Percentiles rank a stretch among this genome's conserved stretches.
Conservation (phyloP, 176 grass and related monocot genomes). For the Oryza officinalis region DNA sequence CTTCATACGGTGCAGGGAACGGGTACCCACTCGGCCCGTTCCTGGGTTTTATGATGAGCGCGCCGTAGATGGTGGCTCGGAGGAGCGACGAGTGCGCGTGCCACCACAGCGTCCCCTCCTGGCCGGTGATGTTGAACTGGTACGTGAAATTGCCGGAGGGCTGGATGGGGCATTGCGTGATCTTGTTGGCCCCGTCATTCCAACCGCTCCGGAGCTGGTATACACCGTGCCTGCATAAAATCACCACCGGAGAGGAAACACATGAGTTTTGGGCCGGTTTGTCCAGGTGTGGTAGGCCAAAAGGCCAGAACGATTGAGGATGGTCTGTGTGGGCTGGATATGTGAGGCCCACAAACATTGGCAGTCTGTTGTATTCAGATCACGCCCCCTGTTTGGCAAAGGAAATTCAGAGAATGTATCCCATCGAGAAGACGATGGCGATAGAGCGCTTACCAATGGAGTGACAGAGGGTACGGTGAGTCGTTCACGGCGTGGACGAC, state of each 20-base stretch:
- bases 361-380: neutral
- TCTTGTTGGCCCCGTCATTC: constrained; percentile 56
- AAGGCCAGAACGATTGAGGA: neutral
- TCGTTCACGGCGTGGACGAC: constrained; percentile 39
- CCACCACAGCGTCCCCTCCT: constrained; percentile 89
- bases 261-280: too few relatives aligned
- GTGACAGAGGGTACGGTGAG: constrained; percentile 33
- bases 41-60: constrained; percentile 50
- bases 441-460: constrained; percentile 34
- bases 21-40: constrained; percentile 29
- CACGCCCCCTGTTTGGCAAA: neutral
- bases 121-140: constrained; percentile 56
- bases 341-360: neutral
- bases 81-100: constrained; percentile 61
- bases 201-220: constrained; percentile 46
- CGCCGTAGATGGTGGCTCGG: constrained; percentile 61
- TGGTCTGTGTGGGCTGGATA: neutral
- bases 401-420: neutral
- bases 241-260: too few relatives aligned
- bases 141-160: constrained; percentile 53
- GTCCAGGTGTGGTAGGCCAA: too few relatives aligned
- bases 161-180: constrained; percentile 60
- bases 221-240: constrained; percentile 49
- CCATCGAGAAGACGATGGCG: neutral
- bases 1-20: constrained; percentile 39